Evolutionary conservation across 805 yeast genomes (phyloP), one percentile per base, ranked within the genome.

Genomic region (Yarrowia sp.): DNA sequence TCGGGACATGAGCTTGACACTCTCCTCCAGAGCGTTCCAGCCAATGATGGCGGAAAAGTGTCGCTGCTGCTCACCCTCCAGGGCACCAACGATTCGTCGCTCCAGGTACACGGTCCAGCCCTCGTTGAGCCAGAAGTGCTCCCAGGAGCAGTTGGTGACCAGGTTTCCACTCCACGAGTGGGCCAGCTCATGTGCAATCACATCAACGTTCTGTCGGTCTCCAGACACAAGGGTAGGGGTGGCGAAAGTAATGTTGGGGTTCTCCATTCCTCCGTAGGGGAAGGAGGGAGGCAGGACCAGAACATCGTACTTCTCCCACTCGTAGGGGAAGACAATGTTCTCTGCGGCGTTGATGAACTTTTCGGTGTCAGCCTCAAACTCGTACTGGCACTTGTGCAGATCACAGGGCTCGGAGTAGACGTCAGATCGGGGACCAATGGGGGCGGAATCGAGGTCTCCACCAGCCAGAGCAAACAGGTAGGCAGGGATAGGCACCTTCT

Each of bases 241-340:
- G 9, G 92, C 93, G 79, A 91, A 91, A 0, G 97, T 91, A 77
- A 91, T 87, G 75, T 92, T 91, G 70, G 97, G 97, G 75, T 91
- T 91, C 79, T 92, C 97, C 97, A 92, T 92, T 68, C 97, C 97
- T 71, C 97, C 97, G 74, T 90, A 92, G 2, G 97, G 96, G 79
- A 85, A 86, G 2, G 86, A 85, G 68, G 88, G 84, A 2, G 97
- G 97, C 72, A 92, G 85, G 41, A 92, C 87, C 49, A 92, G 82
- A 40, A 91, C 89, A 75, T 92, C 93, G 77, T 89, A 92, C 46
- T 86, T 87, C 69, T 85, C 84, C 97, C 97, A 92, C 75, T 91
- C 95, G 78, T 92, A 92, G 1, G 86, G 85, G 75, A 88, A 91
- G 16, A 91, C 88, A 53, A 91, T 80, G 35, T 83, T 80, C 77